phyloP scores from a whole-genome alignment of 495 filamentous ascomycete species.

The Talaromyces liani region DNA sequence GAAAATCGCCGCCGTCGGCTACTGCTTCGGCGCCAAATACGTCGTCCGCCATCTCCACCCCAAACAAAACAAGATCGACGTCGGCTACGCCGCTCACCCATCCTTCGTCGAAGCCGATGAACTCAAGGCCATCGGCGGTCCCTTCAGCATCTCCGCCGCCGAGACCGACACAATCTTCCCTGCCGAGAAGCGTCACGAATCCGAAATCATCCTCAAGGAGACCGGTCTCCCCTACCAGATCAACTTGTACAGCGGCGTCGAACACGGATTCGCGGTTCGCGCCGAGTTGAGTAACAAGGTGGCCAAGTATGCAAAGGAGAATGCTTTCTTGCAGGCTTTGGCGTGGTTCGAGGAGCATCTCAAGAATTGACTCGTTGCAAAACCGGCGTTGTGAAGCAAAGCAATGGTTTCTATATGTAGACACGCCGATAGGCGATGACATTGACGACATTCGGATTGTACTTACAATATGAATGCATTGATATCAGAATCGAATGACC shows the following conservation, averaged over 20 bases:
- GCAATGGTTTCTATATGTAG: neutral
- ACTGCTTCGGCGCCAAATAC: conserved; percentile 44
- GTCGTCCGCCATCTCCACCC: conserved; percentile 32
- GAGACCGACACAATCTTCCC: conserved; percentile 79
- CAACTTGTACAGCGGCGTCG: conserved; percentile 66
- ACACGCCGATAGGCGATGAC: neutral
- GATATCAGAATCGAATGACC: no score
- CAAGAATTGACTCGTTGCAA: neutral
- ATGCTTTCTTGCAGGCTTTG: conserved; percentile 75
- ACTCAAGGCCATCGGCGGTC: conserved; percentile 59
- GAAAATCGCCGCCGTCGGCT: conserved; percentile 49
- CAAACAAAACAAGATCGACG: conserved; percentile 45
- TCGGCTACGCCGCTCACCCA: conserved; percentile 71
- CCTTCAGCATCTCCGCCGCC: conserved; percentile 65
- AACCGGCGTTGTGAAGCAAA: neutral
- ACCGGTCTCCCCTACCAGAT: conserved; percentile 68
- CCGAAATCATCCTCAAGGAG: conserved; percentile 53
- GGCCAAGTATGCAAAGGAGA: conserved; percentile 74
- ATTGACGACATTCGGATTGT: neutral
- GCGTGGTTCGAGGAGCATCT: conserved; percentile 62
- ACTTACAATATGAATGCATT: neutral
- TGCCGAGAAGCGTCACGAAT: conserved; percentile 58
- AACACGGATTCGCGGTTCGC: conserved; percentile 76
- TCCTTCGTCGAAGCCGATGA: conserved; percentile 72
- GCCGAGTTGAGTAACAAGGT: conserved; percentile 51